Evolutionary conservation across 2,329 filamentous ascomycete genomes (phyloP).

Genomic region (Mycosphaerella sp.): DNA sequence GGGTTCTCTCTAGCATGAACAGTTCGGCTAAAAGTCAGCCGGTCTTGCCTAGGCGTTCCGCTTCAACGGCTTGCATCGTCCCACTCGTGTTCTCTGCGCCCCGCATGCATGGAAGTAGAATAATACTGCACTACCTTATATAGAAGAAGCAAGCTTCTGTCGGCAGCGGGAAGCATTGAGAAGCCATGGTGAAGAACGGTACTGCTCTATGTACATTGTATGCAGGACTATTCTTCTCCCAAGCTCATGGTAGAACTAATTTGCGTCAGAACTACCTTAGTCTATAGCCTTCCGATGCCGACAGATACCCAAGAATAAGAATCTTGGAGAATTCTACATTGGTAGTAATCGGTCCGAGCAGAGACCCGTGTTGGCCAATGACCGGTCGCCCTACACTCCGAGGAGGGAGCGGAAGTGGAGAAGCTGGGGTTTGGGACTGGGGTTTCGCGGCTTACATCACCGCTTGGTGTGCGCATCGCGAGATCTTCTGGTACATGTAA

Average conservation of each 20-base stretch:
- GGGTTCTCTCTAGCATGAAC: too few relatives aligned
- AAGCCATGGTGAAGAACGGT: slow-evolving; percentile 4
- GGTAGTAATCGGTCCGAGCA: too few relatives aligned
- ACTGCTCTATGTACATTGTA: too few relatives aligned
- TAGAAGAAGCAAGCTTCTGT: neutral
- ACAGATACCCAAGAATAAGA: too few relatives aligned
- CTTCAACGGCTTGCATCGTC: neutral
- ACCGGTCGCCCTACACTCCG: too few relatives aligned
- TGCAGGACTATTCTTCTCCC: neutral
- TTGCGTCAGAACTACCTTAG: neutral
- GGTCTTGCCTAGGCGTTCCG: too few relatives aligned
- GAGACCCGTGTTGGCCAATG: too few relatives aligned
- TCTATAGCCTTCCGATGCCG: neutral
- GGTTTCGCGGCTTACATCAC: neutral
- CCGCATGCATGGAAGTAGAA: neutral
- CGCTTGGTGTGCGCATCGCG: too few relatives aligned
- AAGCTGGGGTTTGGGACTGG: too few relatives aligned
- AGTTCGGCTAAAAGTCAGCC: neutral
- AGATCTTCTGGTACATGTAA: too few relatives aligned
- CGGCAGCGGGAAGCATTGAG: slow-evolving; percentile 1
- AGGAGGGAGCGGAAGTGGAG: too few relatives aligned
- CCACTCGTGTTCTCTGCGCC: neutral
- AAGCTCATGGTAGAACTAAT: neutral
- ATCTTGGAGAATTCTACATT: too few relatives aligned
- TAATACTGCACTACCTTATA: neutral